Evolutionary conservation across 306 rosid species (phyloP).

Genomic region (Nissolia schottii): DNA sequence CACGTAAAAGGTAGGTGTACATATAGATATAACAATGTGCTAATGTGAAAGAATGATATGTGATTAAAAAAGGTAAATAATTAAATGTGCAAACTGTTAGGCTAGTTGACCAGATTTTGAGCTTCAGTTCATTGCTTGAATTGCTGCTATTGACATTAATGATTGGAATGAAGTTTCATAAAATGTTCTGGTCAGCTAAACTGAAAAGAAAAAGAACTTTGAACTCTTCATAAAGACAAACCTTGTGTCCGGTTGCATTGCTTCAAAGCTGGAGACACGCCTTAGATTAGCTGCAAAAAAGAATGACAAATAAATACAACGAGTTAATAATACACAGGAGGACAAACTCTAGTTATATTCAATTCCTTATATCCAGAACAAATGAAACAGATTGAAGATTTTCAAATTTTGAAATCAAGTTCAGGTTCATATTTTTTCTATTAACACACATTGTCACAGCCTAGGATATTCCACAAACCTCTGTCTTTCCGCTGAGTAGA

Average conservation of each 20-base stretch:
- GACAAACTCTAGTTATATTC: neutral
- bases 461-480: conserved; percentile 40
- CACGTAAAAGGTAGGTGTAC: neutral
- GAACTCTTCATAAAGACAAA: conserved; percentile 10
- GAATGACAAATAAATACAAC: neutral
- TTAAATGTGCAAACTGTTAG: conserved; percentile 1
- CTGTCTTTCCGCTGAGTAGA: conserved; percentile 74
- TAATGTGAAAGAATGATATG: neutral
- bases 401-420: neutral
- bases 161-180: neutral
- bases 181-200: neutral
- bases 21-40: neutral
- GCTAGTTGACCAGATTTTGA: neutral
- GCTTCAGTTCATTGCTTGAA: conserved; percentile 12
- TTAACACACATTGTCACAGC: neutral
- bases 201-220: neutral
- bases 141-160: neutral
- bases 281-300: conserved; percentile 79
- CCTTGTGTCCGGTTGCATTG: conserved; percentile 86
- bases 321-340: neutral
- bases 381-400: neutral
- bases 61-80: neutral
- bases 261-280: conserved; percentile 91
- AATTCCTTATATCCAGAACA: conserved; percentile 3
- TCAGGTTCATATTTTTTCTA: neutral